phyloP scores from a whole-genome alignment of 176 grass and related monocot species.

The Avena insularis region DNA sequence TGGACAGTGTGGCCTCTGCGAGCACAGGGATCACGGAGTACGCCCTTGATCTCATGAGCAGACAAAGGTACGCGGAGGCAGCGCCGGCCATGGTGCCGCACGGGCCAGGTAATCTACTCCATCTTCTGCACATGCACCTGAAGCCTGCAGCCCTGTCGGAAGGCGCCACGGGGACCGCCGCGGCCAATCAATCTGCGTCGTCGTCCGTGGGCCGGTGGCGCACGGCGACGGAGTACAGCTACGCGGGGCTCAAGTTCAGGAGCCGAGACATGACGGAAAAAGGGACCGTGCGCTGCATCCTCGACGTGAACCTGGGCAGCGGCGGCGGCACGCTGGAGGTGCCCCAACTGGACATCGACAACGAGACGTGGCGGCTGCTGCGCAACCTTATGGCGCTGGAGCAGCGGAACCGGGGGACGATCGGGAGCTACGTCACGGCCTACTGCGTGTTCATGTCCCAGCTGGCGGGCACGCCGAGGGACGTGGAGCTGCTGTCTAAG shows the following conservation, averaged over 20 bases:
- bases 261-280: accelerated
- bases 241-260: slow-evolving; percentile 4
- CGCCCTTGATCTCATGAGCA: background rate
- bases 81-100: accelerated
- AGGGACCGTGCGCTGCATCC: background rate
- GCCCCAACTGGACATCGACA: slow-evolving; percentile 14
- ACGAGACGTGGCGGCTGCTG: background rate
- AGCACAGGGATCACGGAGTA: background rate
- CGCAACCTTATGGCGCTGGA: slow-evolving; percentile 44
- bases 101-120: slow-evolving; percentile 22
- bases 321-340: background rate
- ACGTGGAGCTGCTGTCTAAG: background rate
- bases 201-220: slow-evolving; percentile 24
- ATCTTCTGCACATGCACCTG: slow-evolving; percentile 45
- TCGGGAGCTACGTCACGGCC: slow-evolving; percentile 17
- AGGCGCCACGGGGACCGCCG: too few relatives aligned
- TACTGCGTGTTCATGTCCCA: slow-evolving; percentile 47
- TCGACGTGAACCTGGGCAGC: background rate
- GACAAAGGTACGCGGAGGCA: background rate
- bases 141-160: background rate
- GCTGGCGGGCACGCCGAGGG: background rate
- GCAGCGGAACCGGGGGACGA: background rate
- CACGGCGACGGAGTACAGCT: slow-evolving; percentile 19
- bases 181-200: background rate
- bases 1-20: background rate